Evolutionary conservation across 352 stramenopile genomes (phyloP).

Genomic region (Phytophthora podocarpi): DNA sequence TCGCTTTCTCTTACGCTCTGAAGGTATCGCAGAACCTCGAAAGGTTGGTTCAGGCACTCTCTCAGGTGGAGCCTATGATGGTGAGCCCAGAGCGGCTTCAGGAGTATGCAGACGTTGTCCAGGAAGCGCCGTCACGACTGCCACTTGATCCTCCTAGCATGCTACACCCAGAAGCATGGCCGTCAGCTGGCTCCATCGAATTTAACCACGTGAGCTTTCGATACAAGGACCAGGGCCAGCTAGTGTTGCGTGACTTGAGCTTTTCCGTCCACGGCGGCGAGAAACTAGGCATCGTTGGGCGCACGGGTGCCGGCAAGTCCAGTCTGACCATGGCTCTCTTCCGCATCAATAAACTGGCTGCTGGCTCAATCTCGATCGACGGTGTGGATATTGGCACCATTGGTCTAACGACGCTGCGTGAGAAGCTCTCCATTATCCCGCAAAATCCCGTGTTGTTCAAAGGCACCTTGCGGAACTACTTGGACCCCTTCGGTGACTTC

Average conservation of each 20-base stretch:
- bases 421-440: conserved; percentile 92
- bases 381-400: conserved; percentile 82
- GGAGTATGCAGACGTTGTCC: conserved; percentile 80
- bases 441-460: conserved; percentile 94
- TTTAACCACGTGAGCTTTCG: conserved; percentile 89
- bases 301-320: conserved; percentile 89
- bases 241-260: conserved; percentile 50
- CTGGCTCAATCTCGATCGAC: conserved; percentile 88
- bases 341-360: conserved; percentile 84
- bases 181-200: conserved; percentile 63
- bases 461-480: conserved; percentile 89
- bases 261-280: conserved; percentile 44
- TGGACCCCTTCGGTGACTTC: conserved; percentile 91
- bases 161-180: conserved; percentile 64
- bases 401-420: conserved; percentile 77
- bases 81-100: conserved; percentile 90
- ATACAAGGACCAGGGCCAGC: conserved; percentile 79
- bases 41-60: conserved; percentile 72
- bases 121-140: conserved; percentile 49
- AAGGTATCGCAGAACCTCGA: conserved; percentile 87
- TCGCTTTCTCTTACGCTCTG: conserved; percentile 92
- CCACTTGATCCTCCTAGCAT: conserved; percentile 39
- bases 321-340: conserved; percentile 90
- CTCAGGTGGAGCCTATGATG: conserved; percentile 73
- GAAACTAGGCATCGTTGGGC: conserved; percentile 89